Evolutionary conservation across 192 early-diverging fungal species (phyloP).

Genomic region (Podila epigama): DNA sequence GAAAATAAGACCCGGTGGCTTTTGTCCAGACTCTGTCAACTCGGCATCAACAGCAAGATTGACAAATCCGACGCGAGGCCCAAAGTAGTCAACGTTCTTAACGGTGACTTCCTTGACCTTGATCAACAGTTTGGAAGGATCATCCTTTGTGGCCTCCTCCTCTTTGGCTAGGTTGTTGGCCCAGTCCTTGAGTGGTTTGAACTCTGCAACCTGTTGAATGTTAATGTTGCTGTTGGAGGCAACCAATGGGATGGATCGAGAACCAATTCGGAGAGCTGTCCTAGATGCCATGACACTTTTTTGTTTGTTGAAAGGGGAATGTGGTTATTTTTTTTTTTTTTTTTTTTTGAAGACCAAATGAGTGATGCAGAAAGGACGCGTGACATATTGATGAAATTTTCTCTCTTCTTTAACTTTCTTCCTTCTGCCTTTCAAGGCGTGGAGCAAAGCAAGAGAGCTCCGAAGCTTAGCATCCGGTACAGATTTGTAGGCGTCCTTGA

Average conservation of each 20-base stretch:
- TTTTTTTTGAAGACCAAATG: neutral
- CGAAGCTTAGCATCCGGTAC: conserved; percentile 78
- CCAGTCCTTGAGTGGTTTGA: conserved; percentile 70
- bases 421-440: conserved; percentile 53
- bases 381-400: too few relatives aligned
- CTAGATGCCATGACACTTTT: conserved; percentile 20
- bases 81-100: conserved; percentile 80
- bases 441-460: conserved; percentile 68
- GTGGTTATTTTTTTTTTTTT: too few relatives aligned
- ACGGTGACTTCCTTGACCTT: conserved; percentile 61
- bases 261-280: conserved; percentile 31
- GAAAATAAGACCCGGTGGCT: conserved; percentile 80
- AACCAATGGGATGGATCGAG: conserved; percentile 37
- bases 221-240: conserved; percentile 33
- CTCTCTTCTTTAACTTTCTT: too few relatives aligned
- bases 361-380: neutral
- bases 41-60: conserved; percentile 70
- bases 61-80: conserved; percentile 73
- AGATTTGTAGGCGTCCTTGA: conserved; percentile 68
- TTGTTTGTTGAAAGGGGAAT: neutral
- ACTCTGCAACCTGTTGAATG: conserved; percentile 50
- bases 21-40: conserved; percentile 54
- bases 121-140: conserved; percentile 33
- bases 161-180: conserved; percentile 53
- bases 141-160: conserved; percentile 15